phyloP scores from a whole-genome alignment of 73 alveolate genomes.

The Halteria grandinella region DNA sequence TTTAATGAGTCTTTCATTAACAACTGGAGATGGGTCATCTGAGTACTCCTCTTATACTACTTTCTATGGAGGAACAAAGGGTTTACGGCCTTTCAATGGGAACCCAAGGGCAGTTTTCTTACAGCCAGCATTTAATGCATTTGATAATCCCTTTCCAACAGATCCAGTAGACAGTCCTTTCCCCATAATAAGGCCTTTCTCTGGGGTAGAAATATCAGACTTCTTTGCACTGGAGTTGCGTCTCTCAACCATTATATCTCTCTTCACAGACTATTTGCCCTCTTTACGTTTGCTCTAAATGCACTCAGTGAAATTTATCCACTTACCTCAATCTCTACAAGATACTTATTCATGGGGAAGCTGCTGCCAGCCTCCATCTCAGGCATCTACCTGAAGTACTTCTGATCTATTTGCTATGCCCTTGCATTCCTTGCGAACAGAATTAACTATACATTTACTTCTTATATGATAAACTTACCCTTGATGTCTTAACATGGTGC shows the following conservation, averaged over 20 bases:
- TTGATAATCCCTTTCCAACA: conserved; percentile 43
- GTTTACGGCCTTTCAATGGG: background rate
- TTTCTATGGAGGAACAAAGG: conserved; percentile 37
- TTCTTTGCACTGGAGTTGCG: conserved; percentile 1
- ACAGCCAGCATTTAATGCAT: conserved; percentile 1
- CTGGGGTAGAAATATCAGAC: background rate
- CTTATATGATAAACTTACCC: conserved; percentile 1
- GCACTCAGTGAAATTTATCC: background rate
- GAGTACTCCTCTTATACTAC: too few species aligned
- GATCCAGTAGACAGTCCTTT: conserved; percentile 37
- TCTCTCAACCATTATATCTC: conserved; percentile 15
- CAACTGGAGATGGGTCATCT: too few species aligned
- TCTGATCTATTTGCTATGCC: conserved; percentile 27
- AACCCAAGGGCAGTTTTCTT: conserved; percentile 29
- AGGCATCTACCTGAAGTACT: background rate
- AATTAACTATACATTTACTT: background rate
- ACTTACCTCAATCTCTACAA: conserved; percentile 42
- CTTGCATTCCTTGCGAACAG: conserved; percentile 16
- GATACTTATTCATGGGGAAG: conserved; percentile 14
- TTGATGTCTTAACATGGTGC: conserved; percentile 22
- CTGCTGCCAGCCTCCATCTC: conserved; percentile 12
- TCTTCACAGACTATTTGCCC: conserved; percentile 46
- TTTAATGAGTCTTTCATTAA: too few species aligned
- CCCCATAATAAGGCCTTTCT: background rate
- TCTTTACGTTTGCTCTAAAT: conserved; percentile 34